Conservation (phyloP, 2,329 filamentous ascomycete genomes). For the Diplodia scrobiculata region DNA sequence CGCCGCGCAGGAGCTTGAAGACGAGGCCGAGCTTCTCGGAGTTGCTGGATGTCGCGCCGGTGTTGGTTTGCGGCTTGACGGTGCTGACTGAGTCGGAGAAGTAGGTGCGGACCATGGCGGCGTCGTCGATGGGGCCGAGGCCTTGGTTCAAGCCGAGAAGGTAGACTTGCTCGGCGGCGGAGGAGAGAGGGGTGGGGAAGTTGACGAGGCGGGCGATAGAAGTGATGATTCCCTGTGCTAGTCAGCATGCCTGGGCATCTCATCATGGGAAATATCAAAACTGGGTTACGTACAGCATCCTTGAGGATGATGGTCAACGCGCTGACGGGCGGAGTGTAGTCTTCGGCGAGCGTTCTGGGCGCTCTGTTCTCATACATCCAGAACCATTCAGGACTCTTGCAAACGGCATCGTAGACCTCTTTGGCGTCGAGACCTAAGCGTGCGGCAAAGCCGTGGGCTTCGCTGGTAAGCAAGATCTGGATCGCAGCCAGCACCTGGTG, state of each 20-base stretch:
- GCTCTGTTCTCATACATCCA: slow-evolving; percentile 63
- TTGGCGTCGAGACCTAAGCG: slow-evolving; percentile 57
- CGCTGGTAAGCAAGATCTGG: slow-evolving; percentile 59
- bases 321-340: slow-evolving; percentile 51
- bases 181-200: slow-evolving; percentile 64
- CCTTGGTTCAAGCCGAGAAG: slow-evolving; percentile 62
- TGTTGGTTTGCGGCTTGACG: slow-evolving; percentile 36
- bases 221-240: slow-evolving; percentile 63
- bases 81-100: slow-evolving; percentile 44
- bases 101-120: slow-evolving; percentile 60
- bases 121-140: slow-evolving; percentile 58
- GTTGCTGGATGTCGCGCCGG: slow-evolving; percentile 34
- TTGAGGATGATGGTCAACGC: slow-evolving; percentile 54
- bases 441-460: slow-evolving; percentile 60
- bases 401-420: slow-evolving; percentile 53
- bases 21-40: slow-evolving; percentile 42
- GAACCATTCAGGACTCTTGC: slow-evolving; percentile 45
- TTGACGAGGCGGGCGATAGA: slow-evolving; percentile 60
- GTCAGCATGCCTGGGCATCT: neutral
- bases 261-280: neutral
- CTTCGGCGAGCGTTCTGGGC: slow-evolving; percentile 56
- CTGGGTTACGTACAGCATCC: slow-evolving; percentile 44
- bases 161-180: slow-evolving; percentile 66
- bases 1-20: slow-evolving; percentile 40
- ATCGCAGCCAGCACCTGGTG: slow-evolving; percentile 62